These are phyloP conservation scores for Psilocybe mexicana DNA, from an alignment of 1,284 basidiomycete species.

Conservation along the genomic window DNA sequence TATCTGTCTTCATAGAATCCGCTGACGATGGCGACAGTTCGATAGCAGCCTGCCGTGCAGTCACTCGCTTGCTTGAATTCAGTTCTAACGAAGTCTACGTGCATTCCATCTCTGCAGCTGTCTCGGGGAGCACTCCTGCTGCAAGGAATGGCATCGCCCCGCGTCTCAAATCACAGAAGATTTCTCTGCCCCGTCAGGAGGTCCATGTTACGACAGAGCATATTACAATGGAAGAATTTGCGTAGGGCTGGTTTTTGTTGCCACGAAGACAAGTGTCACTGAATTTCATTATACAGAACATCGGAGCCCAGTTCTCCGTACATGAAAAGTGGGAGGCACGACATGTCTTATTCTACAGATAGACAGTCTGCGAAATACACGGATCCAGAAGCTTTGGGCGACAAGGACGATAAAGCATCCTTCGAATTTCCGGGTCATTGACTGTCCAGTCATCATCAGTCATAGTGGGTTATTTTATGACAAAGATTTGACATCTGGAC, in stretches of 20 bases:
- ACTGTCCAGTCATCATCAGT: not conserved
- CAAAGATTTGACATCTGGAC: not conserved
- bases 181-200: slow-evolving; percentile 43
- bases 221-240: slow-evolving; percentile 49
- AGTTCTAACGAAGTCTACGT: slow-evolving; percentile 47
- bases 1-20: not conserved
- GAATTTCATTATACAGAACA: slow-evolving; percentile 15
- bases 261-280: not conserved
- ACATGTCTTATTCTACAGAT: slow-evolving; percentile 30
- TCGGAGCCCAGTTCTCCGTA: slow-evolving; percentile 32
- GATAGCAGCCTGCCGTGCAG: slow-evolving; percentile 65
- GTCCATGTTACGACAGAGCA: slow-evolving; percentile 62
- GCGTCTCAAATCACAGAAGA: slow-evolving; percentile 16
- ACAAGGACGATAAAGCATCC: slow-evolving; percentile 26
- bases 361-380: slow-evolving; percentile 25
- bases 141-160: slow-evolving; percentile 20
- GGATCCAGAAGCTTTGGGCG: slow-evolving; percentile 26
- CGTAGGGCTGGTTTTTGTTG: slow-evolving; percentile 29
- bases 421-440: slow-evolving; percentile 24
- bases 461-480: too few species aligned
- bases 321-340: slow-evolving; percentile 26
- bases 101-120: slow-evolving; percentile 42
- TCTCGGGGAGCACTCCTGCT: slow-evolving; percentile 28
- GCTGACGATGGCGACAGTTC: slow-evolving; percentile 36
- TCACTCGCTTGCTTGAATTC: slow-evolving; percentile 62